phyloP scores from a whole-genome alignment of 805 yeast species.

The Candida taoyuanica region DNA sequence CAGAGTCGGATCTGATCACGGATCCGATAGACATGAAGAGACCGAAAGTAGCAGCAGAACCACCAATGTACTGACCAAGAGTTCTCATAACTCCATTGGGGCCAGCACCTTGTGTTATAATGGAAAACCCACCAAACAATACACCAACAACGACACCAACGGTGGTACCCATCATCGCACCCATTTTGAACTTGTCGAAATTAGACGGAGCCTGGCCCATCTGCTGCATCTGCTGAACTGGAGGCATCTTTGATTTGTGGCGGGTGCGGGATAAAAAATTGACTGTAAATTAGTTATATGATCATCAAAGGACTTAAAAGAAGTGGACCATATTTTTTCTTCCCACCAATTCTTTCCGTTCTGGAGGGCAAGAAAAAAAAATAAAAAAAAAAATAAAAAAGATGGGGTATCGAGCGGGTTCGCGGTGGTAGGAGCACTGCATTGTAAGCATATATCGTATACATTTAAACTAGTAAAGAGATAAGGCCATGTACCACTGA shows the following conservation, averaged over 20 bases:
- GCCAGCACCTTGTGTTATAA: constrained; percentile 92
- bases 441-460: neutral
- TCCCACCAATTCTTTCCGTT: neutral
- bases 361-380: too few relatives aligned
- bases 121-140: constrained; percentile 88
- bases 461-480: constrained; percentile 17
- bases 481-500: constrained; percentile 43
- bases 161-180: constrained; percentile 86
- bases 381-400: too few relatives aligned
- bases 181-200: constrained; percentile 98
- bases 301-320: too few relatives aligned
- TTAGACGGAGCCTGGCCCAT: constrained; percentile 64
- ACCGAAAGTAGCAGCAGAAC: constrained; percentile 96
- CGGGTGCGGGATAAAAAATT: too few relatives aligned
- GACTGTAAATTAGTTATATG: too few relatives aligned
- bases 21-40: constrained; percentile 96
- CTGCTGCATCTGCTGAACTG: constrained; percentile 63
- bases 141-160: constrained; percentile 92
- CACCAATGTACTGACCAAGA: constrained; percentile 91
- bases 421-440: constrained; percentile 1
- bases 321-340: too few relatives aligned
- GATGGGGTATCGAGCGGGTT: constrained; percentile 1
- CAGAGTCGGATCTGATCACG: constrained; percentile 69
- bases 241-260: constrained; percentile 30
- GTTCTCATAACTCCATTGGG: constrained; percentile 97